Evolutionary conservation across 2,329 filamentous ascomycete genomes (phyloP).

Genomic region (Emydomyces testavorans): DNA sequence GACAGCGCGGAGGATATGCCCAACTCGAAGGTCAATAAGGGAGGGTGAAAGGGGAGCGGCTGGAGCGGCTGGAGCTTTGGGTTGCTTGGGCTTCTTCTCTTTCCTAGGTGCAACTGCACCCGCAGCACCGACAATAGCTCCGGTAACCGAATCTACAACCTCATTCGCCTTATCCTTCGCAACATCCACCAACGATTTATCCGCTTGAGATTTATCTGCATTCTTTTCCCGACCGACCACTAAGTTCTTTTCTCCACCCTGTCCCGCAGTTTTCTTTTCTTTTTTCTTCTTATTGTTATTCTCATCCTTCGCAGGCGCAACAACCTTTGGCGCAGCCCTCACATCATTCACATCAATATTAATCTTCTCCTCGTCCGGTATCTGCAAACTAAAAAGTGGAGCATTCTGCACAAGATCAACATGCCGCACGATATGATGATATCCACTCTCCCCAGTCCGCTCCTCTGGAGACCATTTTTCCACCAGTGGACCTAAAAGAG

Average conservation of each 20-base stretch:
- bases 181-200: constrained; percentile 39
- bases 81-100: constrained; percentile 69
- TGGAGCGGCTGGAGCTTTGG: constrained; percentile 52
- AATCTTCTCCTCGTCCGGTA: constrained; percentile 64
- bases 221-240: constrained; percentile 31
- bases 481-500: constrained; percentile 63
- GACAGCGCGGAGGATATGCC: constrained; percentile 91
- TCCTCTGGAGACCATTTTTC: constrained; percentile 72
- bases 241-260: constrained; percentile 24
- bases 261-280: constrained; percentile 88
- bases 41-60: constrained; percentile 68
- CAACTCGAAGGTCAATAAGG: constrained; percentile 88
- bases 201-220: constrained; percentile 39
- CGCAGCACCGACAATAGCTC: constrained; percentile 20
- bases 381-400: constrained; percentile 54
- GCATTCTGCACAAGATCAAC: constrained; percentile 94
- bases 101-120: too few relatives aligned
- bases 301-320: constrained; percentile 90
- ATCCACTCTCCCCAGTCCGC: constrained; percentile 77
- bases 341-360: constrained; percentile 67
- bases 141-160: constrained; percentile 31
- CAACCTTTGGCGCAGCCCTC: constrained; percentile 74
- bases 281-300: constrained; percentile 97
- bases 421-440: constrained; percentile 81
- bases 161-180: constrained; percentile 40